phyloP scores from a whole-genome alignment of 805 yeast genomes.

The Saturnispora quitensis region DNA sequence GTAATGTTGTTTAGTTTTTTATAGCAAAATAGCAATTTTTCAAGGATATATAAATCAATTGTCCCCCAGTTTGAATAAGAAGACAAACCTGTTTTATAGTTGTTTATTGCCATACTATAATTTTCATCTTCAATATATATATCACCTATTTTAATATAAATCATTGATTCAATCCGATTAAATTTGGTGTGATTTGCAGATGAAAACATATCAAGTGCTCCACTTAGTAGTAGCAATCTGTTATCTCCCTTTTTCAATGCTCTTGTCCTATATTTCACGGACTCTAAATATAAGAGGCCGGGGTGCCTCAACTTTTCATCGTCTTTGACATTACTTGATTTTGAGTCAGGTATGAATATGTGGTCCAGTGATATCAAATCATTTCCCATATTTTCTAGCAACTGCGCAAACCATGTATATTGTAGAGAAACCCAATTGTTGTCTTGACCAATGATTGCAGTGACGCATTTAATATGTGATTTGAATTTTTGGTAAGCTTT shows the following conservation, averaged over 20 bases:
- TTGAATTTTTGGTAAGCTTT: conserved; percentile 55
- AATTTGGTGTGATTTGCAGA: conserved; percentile 28
- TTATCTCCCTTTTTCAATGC: conserved; percentile 4
- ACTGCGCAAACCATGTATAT: conserved; percentile 54
- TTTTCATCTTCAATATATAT: conserved; percentile 28
- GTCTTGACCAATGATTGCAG: conserved; percentile 26
- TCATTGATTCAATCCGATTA: conserved; percentile 32
- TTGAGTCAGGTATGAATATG: conserved; percentile 21
- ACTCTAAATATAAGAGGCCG: conserved; percentile 25
- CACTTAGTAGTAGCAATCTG: conserved; percentile 26
- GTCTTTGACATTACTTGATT: neutral
- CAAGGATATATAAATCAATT: conserved; percentile 27
- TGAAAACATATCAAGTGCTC: conserved; percentile 30
- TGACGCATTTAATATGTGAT: conserved; percentile 49
- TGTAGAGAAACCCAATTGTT: conserved; percentile 55
- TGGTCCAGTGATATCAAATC: conserved; percentile 30
- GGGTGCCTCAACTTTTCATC: neutral
- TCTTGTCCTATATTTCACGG: conserved; percentile 17
- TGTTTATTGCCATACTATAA: conserved; percentile 34
- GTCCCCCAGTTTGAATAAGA: conserved; percentile 33
- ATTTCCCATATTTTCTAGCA: conserved; percentile 30
- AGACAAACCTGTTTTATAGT: conserved; percentile 31
- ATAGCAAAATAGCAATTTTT: conserved; percentile 33
- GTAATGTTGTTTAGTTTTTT: conserved; percentile 22
- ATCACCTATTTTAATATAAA: conserved; percentile 45